Evolutionary conservation across 352 stramenopile species (phyloP), one percentile per base, ranked within the genome.

Genomic region (Phytophthora capsici): DNA sequence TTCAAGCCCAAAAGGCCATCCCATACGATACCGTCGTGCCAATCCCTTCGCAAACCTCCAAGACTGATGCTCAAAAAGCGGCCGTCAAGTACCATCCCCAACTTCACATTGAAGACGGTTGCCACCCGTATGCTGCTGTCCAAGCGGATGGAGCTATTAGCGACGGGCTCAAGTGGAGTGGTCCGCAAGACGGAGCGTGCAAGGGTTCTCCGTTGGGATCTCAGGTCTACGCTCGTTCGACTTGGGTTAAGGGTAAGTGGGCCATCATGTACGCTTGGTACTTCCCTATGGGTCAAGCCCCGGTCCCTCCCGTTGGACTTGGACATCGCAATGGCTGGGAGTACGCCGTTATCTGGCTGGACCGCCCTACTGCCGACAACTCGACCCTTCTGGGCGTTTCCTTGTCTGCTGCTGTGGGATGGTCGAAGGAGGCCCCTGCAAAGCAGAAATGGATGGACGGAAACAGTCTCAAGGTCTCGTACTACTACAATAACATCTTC

Each of bases 321-420:
- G 73, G 73, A 0, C 69, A 82, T 36, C 73, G 70, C 36, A 58
- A 82, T 43, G 63, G 74, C 32, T 82, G 73, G 73, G 73, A 82
- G 62, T 75, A 79, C 47, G 61, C 71, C 7, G 53, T 79, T 8
- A 64, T 82, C 22, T 82, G 73, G 73, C 61, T 82, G 30, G 68
- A 71, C 44, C 66, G 66, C 6, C 51, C 49, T 3, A 56, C 32
- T 8, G 17, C 23, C 1, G 36, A 56, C 3, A 69, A 69, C 20
- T 50, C 68, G 20, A 69, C 46, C 22, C 48, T 76, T 63, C 53
- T 57, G 9, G 60, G 44, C 0, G 34, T 51, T 6, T 69, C 52
- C 8, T 26, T 63, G 19, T 63, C 60, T 49, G 68, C 68, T 1
- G 56, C 66, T 26, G 54, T 69, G 19, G 68, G 68, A 8, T 73